These are phyloP conservation scores for Rhizophagus prolifer DNA, from an alignment of 192 early-diverging fungal genomes.

Conservation along the genomic window DNA sequence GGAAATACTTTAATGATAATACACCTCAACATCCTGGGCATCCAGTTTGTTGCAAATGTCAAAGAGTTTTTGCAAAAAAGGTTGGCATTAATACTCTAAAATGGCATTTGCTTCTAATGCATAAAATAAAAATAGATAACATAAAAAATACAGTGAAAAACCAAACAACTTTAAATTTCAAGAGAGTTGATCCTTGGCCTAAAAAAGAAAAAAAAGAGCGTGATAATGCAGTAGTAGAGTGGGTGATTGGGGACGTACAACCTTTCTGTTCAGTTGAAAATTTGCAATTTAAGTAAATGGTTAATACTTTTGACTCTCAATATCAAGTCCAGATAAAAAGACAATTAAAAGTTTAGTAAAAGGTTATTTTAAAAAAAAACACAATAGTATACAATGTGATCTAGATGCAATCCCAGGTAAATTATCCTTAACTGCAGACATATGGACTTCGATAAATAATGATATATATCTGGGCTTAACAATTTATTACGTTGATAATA, in stretches of 20 bases:
- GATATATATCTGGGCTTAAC: not conserved
- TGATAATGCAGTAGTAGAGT: not conserved
- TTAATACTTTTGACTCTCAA: not conserved
- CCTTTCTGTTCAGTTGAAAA: not conserved
- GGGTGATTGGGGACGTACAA: not conserved
- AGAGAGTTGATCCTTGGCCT: not conserved
- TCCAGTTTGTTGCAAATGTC: not conserved
- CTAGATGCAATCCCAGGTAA: no score
- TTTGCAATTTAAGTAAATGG: not conserved
- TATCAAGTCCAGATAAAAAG: not conserved
- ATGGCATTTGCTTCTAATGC: not conserved
- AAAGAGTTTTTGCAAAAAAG: not conserved
- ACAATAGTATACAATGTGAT: no score
- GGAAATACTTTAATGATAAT: no score
- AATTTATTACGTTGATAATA: not conserved
- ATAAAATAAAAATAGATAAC: not conserved
- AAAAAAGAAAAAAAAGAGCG: not conserved
- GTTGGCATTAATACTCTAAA: not conserved
- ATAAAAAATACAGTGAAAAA: no score
- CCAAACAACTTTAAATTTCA: not conserved
- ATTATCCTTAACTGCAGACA: no score
- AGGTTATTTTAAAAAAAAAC: no score
- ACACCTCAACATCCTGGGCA: no score
- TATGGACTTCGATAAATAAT: no score
- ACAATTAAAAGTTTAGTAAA: no score